Evolutionary conservation across 108 stramenopile species (phyloP), one percentile per base, ranked within the genome.

Genomic region (Nitzschia putrida): DNA sequence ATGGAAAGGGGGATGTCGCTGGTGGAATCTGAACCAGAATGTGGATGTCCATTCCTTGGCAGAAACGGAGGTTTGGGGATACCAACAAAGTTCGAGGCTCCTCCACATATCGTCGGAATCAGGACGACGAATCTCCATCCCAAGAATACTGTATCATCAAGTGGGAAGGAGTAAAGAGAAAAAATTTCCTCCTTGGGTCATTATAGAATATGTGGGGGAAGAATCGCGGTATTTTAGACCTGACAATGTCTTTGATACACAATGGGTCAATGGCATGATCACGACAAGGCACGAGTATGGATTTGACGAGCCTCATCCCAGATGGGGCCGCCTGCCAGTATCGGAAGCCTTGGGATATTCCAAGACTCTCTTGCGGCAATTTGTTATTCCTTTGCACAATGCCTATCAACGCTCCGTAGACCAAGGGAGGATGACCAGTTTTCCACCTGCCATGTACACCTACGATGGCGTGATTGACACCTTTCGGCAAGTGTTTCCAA

Each of bases 281-380:
- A 81, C 81, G 64, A 60, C 71, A 12, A 75, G 93, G 18, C 77
- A 71, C 25, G 93, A 94, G 78, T 94, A 84, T 80, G 93, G 93
- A 25, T 94, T 90, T 74, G 85, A 86, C 13, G 93, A 94, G 81
- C 88, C 93, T 9, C 93, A 94, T 81, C 93, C 93, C 29, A 70
- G 93, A 34, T 88, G 88, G 79, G 93, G 93, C 21, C 85, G 93
- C 13, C 88, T 94, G 0, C 85, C 83, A 8, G 73, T 61, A 10
- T 80, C 84, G 13, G 68, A 87, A 56, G 76, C 80, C 53, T 68
- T 85, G 21, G 72, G 81, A 13, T 94, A 94, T 68, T 84, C 87
- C 3, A 57, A 64, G 39, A 61, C 66, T 56, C 64, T 94, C 20
- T 39, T 94, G 58, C 55, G 74, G 3, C 68, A 83, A 77, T 75